phyloP scores from a whole-genome alignment of 345 rosid genomes.

The Eucalyptus regnans region DNA sequence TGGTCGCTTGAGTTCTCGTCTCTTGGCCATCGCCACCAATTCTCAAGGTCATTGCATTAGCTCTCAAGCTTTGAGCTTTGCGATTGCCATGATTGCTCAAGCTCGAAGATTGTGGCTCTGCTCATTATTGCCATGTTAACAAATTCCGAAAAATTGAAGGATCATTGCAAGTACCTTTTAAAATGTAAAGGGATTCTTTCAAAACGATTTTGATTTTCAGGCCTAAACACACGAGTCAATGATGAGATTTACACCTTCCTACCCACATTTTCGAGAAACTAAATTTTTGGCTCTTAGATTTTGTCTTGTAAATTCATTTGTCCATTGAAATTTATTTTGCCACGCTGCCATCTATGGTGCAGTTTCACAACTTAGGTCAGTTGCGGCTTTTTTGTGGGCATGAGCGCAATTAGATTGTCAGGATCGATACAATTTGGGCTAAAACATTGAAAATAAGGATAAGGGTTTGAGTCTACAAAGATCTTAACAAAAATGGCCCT shows the following conservation, averaged over 20 bases:
- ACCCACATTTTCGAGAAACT: not conserved
- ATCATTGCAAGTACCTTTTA: not conserved
- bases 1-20: not conserved
- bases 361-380: not conserved
- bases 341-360: not conserved
- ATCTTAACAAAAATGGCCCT: not conserved
- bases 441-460: not conserved
- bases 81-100: not conserved
- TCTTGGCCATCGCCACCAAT: not conserved
- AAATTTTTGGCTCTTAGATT: not conserved
- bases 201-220: not conserved
- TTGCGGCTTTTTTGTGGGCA: not conserved
- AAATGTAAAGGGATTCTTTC: not conserved
- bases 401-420: not conserved
- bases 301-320: not conserved
- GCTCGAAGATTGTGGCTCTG: not conserved
- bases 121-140: not conserved
- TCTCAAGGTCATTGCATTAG: not conserved
- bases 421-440: not conserved
- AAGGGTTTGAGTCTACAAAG: not conserved
- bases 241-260: fast-evolving
- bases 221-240: not conserved
- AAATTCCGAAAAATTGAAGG: not conserved
- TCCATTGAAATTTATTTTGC: not conserved
- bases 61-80: not conserved